Base-by-base conservation (phyloP, 2,329 filamentous ascomycete genomes). In the Neonectria magnoliae region DNA sequence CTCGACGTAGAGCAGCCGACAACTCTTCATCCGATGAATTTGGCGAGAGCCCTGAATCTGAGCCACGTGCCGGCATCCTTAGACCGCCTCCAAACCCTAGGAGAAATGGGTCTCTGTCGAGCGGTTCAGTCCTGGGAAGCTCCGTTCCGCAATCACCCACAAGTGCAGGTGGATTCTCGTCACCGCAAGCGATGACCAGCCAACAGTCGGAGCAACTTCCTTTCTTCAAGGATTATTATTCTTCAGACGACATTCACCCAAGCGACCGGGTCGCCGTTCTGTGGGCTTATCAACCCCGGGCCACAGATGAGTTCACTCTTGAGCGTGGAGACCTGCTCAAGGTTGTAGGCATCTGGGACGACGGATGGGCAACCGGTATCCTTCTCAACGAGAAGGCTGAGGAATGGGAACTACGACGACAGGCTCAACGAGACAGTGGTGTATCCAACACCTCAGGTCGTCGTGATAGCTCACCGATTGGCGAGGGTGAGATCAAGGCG, bases 211-310 rank as follows among this genome's bases (percentile, higher is more conserved):
- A 99, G 80, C 96, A 98, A 78, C 83, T 99, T 58, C 91, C 93
- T 4, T 97, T 94, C 76, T 99, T 99, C 88, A 97, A 97, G 77
- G 96, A 99, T 79, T 99, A 99, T 80, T 99, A 99, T 77, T 98
- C 95, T 2, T 91, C 95, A 72, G 96, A 98, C 73, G 94, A 98
- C 73, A 97, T 99, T 62, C 93, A 95, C 73, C 92, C 95, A 0
- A 91, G 93, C 61, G 94, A 98, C 74, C 91, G 91, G 64, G 95
- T 99, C 45, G 88, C 96, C 14, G 93, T 94, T 2, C 86, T 99
- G 14, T 99, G 96, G 96, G 95, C 96, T 2, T 99, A 99, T 79
- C 93, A 97, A 73, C 95, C 96, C 36, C 92, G 96, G 36, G 96
- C 96, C 5, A 89, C 90, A 31, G 96, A 99, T 75, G 96, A 99